Percentiles rank a stretch among this genome's conserved stretches.
These are phyloP conservation scores for Dendrothele bispora DNA, from an alignment of 768 basidiomycete species.

Conservation along the genomic window DNA sequence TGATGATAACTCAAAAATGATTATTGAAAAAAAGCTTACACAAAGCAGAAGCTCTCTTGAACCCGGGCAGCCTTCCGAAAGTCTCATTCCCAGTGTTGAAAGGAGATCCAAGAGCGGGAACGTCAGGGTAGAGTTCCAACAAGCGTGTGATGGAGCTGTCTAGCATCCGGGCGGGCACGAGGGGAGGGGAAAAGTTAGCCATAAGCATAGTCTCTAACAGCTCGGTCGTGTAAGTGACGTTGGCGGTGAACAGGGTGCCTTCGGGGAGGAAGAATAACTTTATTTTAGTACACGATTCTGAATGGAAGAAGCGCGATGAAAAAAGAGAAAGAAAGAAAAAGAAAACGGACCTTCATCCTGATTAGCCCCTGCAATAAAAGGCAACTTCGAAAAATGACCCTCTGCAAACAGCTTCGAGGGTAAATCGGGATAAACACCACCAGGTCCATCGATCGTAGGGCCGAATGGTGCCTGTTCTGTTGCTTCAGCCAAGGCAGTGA, in stretches of 20 bases:
- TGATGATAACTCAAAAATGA: neutral
- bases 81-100: conserved; percentile 44
- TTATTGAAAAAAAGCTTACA: conserved; percentile 13
- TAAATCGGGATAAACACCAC: conserved; percentile 37
- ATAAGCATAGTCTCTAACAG: conserved; percentile 18
- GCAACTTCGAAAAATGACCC: conserved; percentile 30
- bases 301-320: conserved; percentile 23
- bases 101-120: conserved; percentile 42
- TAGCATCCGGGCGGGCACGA: conserved; percentile 17
- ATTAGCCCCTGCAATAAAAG: conserved; percentile 45
- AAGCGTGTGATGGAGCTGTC: conserved; percentile 18
- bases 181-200: conserved; percentile 24
- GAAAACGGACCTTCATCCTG: conserved; percentile 41
- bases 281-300: conserved; percentile 10
- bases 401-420: conserved; percentile 32
- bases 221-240: conserved; percentile 21
- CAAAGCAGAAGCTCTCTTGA: conserved; percentile 37
- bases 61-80: conserved; percentile 39
- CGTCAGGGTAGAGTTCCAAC: conserved; percentile 40
- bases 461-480: conserved; percentile 27
- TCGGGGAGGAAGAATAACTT: neutral
- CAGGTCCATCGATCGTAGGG: conserved; percentile 42
- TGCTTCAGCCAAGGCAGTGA: conserved; percentile 12
- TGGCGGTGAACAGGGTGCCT: conserved; percentile 33
- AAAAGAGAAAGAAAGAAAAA: conserved; percentile 29